A percentile compares a stretch with the other conserved stretches of the same genome.
phyloP scores from a whole-genome alignment of 768 basidiomycete species.

The Xanthoconium purpureum region DNA sequence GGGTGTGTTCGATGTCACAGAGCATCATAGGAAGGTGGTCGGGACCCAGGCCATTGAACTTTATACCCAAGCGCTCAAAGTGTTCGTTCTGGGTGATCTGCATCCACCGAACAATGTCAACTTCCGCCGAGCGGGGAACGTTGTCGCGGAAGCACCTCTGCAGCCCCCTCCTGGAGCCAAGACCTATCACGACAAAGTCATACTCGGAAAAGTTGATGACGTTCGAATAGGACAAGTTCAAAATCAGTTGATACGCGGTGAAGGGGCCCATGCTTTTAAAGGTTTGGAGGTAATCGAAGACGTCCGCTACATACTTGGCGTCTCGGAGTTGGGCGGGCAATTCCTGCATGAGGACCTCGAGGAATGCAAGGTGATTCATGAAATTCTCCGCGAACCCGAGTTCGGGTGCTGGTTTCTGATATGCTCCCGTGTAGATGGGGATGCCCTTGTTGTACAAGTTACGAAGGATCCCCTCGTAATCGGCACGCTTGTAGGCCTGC shows the following conservation, averaged over 20 bases:
- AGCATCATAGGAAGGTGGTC: conserved; percentile 51
- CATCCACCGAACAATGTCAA: conserved; percentile 64
- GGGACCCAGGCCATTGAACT: conserved; percentile 51
- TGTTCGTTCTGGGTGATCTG: conserved; percentile 55
- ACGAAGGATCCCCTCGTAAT: conserved; percentile 54
- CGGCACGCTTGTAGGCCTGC: conserved; percentile 49
- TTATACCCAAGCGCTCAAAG: conserved; percentile 56
- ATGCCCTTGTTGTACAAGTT: conserved; percentile 35
- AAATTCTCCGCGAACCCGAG: conserved; percentile 46
- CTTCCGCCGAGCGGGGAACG: conserved; percentile 43
- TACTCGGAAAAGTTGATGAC: conserved; percentile 60
- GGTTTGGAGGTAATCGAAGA: conserved; percentile 55
- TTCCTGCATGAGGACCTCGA: conserved; percentile 59
- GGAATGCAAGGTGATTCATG: conserved; percentile 61
- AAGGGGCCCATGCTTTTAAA: conserved; percentile 77
- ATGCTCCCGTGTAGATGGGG: conserved; percentile 66
- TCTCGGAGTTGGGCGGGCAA: conserved; percentile 47
- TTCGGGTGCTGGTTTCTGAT: conserved; percentile 66
- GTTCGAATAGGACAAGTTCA: conserved; percentile 56
- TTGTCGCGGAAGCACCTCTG: conserved; percentile 58
- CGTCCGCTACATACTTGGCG: conserved; percentile 58
- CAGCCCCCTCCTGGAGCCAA: conserved; percentile 66
- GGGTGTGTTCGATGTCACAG: conserved; percentile 72
- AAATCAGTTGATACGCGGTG: conserved; percentile 63
- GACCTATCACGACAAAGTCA: conserved; percentile 70